These are phyloP conservation scores for Ophiobolus disseminans DNA, from an alignment of 2,329 filamentous ascomycete species.

Conservation along the genomic window DNA sequence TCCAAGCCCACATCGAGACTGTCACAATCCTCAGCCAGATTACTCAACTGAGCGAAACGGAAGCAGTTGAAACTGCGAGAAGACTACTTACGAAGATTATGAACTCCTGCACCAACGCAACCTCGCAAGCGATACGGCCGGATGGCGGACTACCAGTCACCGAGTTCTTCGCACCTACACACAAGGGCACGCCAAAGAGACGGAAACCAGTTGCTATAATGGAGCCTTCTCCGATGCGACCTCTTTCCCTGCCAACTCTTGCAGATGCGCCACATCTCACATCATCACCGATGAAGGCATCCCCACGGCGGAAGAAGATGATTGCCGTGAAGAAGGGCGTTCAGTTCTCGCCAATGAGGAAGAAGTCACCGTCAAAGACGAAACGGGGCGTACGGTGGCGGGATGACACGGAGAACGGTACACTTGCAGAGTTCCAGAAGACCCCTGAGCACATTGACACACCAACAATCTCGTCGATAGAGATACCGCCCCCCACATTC, in stretches of 20 bases:
- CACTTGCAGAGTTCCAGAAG: constrained; percentile 87
- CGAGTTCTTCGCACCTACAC: constrained; percentile 73
- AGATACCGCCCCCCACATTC: constrained; percentile 62
- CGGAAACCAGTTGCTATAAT: constrained; percentile 59
- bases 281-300: constrained; percentile 73
- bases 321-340: constrained; percentile 72
- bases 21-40: constrained; percentile 83
- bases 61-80: constrained; percentile 82
- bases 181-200: constrained; percentile 78
- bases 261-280: constrained; percentile 50
- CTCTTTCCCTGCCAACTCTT: constrained; percentile 39
- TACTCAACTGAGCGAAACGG: constrained; percentile 79
- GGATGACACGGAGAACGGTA: constrained; percentile 86
- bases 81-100: constrained; percentile 79
- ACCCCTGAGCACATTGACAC: constrained; percentile 77
- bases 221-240: constrained; percentile 58
- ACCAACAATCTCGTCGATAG: constrained; percentile 63
- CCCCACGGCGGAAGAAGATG: constrained; percentile 79
- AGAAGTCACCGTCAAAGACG: constrained; percentile 67
- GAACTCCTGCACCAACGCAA: constrained; percentile 74
- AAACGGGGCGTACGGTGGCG: constrained; percentile 90
- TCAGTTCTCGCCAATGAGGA: constrained; percentile 81
- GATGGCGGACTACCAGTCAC: constrained; percentile 71
- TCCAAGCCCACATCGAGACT: constrained; percentile 91
- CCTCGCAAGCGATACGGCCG: constrained; percentile 87